A percentile compares a stretch with the other conserved stretches of the same genome.
phyloP scores from a whole-genome alignment of 179 eudicot genomes.

The Beta corolliflora region DNA sequence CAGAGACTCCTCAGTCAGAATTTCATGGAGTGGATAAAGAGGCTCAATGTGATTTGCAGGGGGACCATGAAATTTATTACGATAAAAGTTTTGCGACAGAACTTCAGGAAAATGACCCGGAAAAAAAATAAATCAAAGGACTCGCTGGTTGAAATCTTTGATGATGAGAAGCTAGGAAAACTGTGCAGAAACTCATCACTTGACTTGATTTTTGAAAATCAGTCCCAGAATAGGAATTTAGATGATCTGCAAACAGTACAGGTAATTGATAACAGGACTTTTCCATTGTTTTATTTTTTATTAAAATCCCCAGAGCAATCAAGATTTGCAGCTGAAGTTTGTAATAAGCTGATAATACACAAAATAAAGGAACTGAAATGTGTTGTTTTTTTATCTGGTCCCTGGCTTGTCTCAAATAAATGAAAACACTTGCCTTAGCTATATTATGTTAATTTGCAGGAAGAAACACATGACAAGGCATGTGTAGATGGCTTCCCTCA shows the following conservation, averaged over 20 bases:
- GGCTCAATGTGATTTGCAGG: constrained; percentile 31
- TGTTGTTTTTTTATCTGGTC: background rate
- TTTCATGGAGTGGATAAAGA: constrained; percentile 34
- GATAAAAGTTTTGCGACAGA: constrained; percentile 20
- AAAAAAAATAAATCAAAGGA: constrained; percentile 23
- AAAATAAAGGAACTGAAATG: background rate
- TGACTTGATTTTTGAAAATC: constrained; percentile 19
- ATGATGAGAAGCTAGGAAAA: constrained; percentile 28
- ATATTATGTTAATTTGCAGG: constrained; percentile 22
- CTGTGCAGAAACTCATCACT: constrained; percentile 14
- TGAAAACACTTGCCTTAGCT: background rate
- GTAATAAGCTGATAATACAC: background rate
- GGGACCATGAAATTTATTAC: constrained; percentile 25
- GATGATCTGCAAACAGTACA: constrained; percentile 33
- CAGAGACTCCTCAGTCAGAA: constrained; percentile 57
- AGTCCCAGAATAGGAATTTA: constrained; percentile 22
- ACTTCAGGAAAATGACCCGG: constrained; percentile 19
- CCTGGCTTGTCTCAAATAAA: constrained; percentile 9
- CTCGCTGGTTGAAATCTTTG: constrained; percentile 26
- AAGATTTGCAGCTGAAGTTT: background rate
- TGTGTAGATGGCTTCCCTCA: constrained; percentile 2
- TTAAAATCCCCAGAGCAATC: background rate
- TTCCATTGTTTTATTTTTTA: background rate
- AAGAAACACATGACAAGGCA: constrained; percentile 10
- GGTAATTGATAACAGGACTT: constrained; percentile 31